Evolutionary conservation across 1,284 basidiomycete species (phyloP), one percentile per base, ranked within the genome.

Genomic region (Pseudomicrostroma phylloplanum): DNA sequence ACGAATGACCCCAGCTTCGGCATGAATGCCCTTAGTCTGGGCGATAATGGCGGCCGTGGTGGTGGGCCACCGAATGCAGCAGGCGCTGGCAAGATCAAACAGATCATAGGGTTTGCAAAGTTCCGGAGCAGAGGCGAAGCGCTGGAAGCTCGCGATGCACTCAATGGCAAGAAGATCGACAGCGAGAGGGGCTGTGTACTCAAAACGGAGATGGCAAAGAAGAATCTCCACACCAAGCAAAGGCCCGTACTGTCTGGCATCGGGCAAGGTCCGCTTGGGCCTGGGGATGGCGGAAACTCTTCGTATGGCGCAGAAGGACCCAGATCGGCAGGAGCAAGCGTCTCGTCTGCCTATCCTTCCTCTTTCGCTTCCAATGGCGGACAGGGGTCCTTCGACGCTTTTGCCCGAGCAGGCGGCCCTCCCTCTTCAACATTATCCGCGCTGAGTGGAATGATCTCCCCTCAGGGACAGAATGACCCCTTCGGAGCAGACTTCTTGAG

Each of bases 181-280:
- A 86, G 89, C n/a, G 89, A 97, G 78, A 92, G 92, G 71, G 92
- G 92, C 9, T 88, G 90, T 7, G 89, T 94, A 0, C 81, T 98
- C 58, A 98, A 97, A 80, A 94, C 94, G 17, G 96, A 98, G 82
- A 96, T 98, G 91, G 94, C 94, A 43, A 98, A 98, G 86, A 98
- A 98, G 85, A 97, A 98, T 77, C 80, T 98, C 54, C 94, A 98
- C 79, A 96, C 92, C 39, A 79, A 79, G 64, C 77, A 77, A 57
- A 53, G 63, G 3, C 64, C 64, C 2, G 49, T 61, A 15, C 51
- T 62, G 23, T 26, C n/a, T 48, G 46, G 46, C 46, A 36, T 36
- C 9, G 30, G 30, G 30, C 30, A 36, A 36, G 30, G 30, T 9
- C 30, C 30, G 30, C 30, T 9, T 36, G 30, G 30, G 3, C 12